Evolutionary conservation across 306 rosid species (phyloP).

Genomic region (Begonia peltatifolia): DNA sequence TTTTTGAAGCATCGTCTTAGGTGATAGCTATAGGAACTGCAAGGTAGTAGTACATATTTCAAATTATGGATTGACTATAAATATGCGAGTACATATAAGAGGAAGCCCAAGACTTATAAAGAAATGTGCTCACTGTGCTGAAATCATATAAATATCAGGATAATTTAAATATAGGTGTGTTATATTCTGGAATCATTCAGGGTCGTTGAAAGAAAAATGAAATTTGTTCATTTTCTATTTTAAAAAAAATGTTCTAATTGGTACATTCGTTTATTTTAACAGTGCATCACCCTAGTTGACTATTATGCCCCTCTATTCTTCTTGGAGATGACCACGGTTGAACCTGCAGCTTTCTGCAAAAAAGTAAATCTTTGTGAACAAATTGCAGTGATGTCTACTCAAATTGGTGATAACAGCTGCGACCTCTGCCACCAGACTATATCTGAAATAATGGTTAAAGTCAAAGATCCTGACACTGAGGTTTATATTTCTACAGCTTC

Average conservation of each 20-base stretch:
- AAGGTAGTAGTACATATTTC: too few species aligned
- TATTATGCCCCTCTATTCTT: conserved; percentile 73
- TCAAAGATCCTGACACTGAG: conserved; percentile 71
- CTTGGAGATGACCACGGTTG: conserved; percentile 34
- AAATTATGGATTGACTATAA: too few species aligned
- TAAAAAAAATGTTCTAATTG: not conserved
- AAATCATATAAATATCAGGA: too few species aligned
- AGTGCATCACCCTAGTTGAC: conserved; percentile 75
- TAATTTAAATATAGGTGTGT: too few species aligned
- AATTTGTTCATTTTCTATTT: too few species aligned
- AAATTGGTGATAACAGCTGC: conserved; percentile 52
- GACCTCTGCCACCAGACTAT: conserved; percentile 50
- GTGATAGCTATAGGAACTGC: too few species aligned
- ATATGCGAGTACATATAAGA: too few species aligned
- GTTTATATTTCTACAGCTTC: conserved; percentile 21
- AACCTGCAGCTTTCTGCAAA: conserved; percentile 54
- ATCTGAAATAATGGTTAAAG: conserved; percentile 39
- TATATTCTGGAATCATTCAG: too few species aligned
- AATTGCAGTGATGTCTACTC: conserved; percentile 27
- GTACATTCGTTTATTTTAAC: conserved; percentile 4
- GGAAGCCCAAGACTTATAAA: too few species aligned
- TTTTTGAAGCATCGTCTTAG: too few species aligned
- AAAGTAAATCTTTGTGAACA: conserved; percentile 50
- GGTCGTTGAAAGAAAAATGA: too few species aligned
- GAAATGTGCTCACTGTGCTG: too few species aligned